These are phyloP conservation scores for Cucurbitaria berberidis DNA, from an alignment of 2,329 filamentous ascomycete genomes.

Conservation along the genomic window DNA sequence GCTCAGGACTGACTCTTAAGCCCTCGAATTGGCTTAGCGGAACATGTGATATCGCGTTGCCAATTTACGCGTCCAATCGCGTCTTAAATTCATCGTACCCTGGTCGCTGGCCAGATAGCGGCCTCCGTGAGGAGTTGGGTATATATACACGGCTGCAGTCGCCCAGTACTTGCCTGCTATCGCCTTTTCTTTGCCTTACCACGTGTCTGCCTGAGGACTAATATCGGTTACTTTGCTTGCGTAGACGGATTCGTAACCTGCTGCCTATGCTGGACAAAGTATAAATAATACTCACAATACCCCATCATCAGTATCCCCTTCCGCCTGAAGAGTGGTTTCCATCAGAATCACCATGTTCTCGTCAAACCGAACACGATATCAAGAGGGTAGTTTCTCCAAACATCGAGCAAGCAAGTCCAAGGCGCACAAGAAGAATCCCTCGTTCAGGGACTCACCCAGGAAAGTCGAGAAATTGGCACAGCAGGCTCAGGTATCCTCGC, in stretches of 20 bases:
- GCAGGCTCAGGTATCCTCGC: slow-evolving; percentile 41
- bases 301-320: slow-evolving; percentile 19
- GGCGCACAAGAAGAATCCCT: slow-evolving; percentile 46
- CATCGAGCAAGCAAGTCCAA: slow-evolving; percentile 49
- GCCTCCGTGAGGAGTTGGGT: slow-evolving; percentile 39
- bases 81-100: slow-evolving; percentile 32
- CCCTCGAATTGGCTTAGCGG: slow-evolving; percentile 24
- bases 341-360: slow-evolving; percentile 44
- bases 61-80: slow-evolving; percentile 49
- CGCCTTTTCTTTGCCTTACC: slow-evolving; percentile 31
- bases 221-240: slow-evolving; percentile 27
- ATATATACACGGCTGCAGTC: slow-evolving; percentile 42
- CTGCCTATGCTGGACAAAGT: slow-evolving; percentile 36
- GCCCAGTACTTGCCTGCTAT: slow-evolving; percentile 34
- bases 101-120: slow-evolving; percentile 37
- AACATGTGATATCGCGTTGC: slow-evolving; percentile 48
- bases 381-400: slow-evolving; percentile 47
- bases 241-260: slow-evolving; percentile 32
- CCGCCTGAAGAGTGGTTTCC: slow-evolving; percentile 8
- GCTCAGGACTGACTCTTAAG: slow-evolving; percentile 34
- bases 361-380: slow-evolving; percentile 40
- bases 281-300: slow-evolving; percentile 39
- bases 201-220: slow-evolving; percentile 43
- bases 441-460: slow-evolving; percentile 44
- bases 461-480: slow-evolving; percentile 45